Conservation (phyloP, 1,284 basidiomycete genomes). For the Ustilago nuda region DNA sequence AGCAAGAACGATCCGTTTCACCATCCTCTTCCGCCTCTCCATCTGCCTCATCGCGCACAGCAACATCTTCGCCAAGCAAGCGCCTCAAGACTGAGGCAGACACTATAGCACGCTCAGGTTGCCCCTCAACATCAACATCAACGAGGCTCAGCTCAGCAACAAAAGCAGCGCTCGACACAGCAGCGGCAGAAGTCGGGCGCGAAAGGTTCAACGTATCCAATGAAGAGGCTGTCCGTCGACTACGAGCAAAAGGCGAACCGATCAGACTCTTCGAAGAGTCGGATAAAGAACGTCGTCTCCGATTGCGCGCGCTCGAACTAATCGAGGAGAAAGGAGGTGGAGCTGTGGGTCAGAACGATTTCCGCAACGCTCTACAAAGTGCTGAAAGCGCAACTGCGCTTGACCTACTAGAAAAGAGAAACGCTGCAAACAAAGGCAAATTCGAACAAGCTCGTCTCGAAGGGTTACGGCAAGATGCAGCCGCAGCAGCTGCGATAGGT, state of each 20-base stretch:
- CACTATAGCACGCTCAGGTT: not conserved
- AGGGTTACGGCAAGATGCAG: conserved; percentile 12
- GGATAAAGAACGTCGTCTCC: conserved; percentile 89
- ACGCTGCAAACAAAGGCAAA: conserved; percentile 41
- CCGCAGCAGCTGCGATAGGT: conserved; percentile 2
- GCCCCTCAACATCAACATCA: conserved; percentile 12
- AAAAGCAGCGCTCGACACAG: conserved; percentile 23
- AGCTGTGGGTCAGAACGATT: conserved; percentile 76
- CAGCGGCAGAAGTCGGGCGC: conserved; percentile 31
- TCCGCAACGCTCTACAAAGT: conserved; percentile 85
- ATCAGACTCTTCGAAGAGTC: conserved; percentile 94
- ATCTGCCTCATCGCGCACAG: conserved; percentile 1
- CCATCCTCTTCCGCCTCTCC: conserved; percentile 10
- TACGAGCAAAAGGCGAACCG: conserved; percentile 91
- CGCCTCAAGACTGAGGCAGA: conserved; percentile 7
- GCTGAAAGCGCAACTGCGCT: conserved; percentile 77
- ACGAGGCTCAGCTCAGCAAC: conserved; percentile 16
- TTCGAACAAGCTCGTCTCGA: conserved; percentile 46
- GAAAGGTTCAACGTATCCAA: conserved; percentile 87
- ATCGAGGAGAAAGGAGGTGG: conserved; percentile 73
- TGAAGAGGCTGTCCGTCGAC: conserved; percentile 87
- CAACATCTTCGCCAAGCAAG: conserved; percentile 10
- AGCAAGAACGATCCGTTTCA: conserved; percentile 32
- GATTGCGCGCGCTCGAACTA: conserved; percentile 90
- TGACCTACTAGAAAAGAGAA: conserved; percentile 76